Evolutionary conservation across 2,329 filamentous ascomycete genomes (phyloP).

Genomic region (Penicillium sp.): DNA sequence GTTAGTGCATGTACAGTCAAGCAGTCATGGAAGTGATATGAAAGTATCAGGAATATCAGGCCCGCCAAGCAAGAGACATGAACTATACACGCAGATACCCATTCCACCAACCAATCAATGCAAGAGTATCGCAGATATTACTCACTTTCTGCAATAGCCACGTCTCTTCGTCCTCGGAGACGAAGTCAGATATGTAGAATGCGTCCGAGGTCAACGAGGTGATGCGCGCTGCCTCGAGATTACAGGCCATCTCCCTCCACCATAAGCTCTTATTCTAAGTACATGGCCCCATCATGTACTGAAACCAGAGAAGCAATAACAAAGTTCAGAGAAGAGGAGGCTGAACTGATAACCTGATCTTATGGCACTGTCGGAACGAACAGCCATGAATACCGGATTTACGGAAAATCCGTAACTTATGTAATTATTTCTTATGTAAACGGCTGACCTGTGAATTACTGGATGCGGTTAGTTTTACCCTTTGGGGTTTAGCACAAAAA

Average conservation of each 20-base stretch:
- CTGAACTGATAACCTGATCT: not conserved
- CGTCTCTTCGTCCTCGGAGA: conserved; percentile 71
- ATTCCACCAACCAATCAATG: not conserved
- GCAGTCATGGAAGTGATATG: not conserved
- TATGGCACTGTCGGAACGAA: too few relatives aligned
- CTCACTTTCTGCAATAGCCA: conserved; percentile 68
- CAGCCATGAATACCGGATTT: too few relatives aligned
- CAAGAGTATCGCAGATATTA: not conserved
- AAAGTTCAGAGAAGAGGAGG: not conserved
- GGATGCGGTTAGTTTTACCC: too few relatives aligned
- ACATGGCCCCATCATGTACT: too few relatives aligned
- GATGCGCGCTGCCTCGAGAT: conserved; percentile 34
- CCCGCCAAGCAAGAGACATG: not conserved
- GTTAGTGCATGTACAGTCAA: not conserved
- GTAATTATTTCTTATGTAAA: too few relatives aligned
- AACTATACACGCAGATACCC: not conserved
- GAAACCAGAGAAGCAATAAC: too few relatives aligned
- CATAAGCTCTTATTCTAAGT: not conserved
- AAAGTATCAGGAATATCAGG: not conserved
- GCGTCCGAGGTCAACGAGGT: conserved; percentile 46
- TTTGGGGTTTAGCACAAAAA: too few relatives aligned
- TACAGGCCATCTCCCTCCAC: conserved; percentile 7
- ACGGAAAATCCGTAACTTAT: too few relatives aligned
- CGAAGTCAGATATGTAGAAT: conserved; percentile 85
- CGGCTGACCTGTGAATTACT: too few relatives aligned